Percentiles rank a stretch among this genome's conserved stretches.
Evolutionary conservation across 169 alveolate species (phyloP).

Genomic region (Plasmodium coatneyi): DNA sequence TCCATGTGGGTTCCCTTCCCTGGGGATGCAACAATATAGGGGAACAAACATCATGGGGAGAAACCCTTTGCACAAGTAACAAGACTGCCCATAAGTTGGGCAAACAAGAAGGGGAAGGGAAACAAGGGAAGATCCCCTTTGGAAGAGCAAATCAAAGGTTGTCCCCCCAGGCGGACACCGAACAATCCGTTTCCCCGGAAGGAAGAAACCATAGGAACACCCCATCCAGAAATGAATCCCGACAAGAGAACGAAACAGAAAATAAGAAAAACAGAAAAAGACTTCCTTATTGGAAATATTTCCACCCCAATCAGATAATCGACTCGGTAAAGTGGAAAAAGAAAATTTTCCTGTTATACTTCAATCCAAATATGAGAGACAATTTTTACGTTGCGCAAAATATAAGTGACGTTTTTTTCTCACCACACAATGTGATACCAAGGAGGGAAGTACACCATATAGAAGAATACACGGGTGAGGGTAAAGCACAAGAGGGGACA

Average conservation of each 20-base stretch:
- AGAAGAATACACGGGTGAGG: not conserved
- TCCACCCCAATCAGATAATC: slow-evolving; percentile 1
- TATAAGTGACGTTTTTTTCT: slow-evolving; percentile 13
- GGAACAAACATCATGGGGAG: not conserved
- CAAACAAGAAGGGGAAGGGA: not conserved
- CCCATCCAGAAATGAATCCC: not conserved
- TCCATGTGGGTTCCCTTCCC: not conserved
- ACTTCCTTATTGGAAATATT: not conserved
- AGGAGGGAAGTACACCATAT: not conserved
- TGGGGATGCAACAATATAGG: not conserved
- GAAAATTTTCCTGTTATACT: slow-evolving; percentile 21
- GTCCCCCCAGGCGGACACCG: not conserved
- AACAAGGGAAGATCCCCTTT: not conserved
- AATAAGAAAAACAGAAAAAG: not conserved
- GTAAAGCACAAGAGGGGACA: not conserved
- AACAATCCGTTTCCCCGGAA: not conserved
- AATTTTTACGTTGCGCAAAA: slow-evolving; percentile 28
- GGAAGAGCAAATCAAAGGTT: not conserved
- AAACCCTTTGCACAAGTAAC: not conserved
- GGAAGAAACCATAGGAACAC: not conserved
- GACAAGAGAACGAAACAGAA: not conserved
- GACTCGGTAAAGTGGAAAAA: slow-evolving; percentile 23
- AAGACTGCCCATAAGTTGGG: not conserved
- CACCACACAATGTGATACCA: not conserved
- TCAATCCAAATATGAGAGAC: not conserved